phyloP scores from a whole-genome alignment of 148 eudicot genomes.

The Talinum fruticosum region DNA sequence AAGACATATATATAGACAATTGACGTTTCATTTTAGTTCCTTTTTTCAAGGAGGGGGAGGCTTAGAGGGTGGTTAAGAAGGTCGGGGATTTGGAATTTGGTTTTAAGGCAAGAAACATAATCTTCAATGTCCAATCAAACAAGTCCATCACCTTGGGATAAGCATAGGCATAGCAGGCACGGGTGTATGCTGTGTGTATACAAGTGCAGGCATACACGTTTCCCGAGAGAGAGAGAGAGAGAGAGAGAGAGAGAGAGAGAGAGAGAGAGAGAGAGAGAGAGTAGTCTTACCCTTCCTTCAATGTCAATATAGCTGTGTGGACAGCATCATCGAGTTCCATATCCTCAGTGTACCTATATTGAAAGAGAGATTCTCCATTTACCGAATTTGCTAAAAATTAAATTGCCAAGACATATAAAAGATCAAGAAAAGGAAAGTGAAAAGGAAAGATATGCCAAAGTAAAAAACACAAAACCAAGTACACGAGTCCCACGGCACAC shows the following conservation, averaged over 20 bases:
- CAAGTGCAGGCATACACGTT: background rate
- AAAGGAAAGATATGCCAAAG: background rate
- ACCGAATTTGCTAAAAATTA: background rate
- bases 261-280: background rate
- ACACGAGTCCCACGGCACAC: background rate
- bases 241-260: background rate
- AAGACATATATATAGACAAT: background rate
- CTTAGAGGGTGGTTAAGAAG: background rate
- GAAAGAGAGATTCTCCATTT: slow-evolving; percentile 6
- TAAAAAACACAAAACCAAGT: background rate
- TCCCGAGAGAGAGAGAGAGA: background rate
- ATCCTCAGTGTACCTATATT: slow-evolving; percentile 87
- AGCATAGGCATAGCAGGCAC: background rate
- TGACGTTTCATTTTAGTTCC: background rate
- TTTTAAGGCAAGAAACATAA: background rate
- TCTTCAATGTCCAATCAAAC: background rate
- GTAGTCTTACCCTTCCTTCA: slow-evolving; percentile 86
- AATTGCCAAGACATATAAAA: background rate
- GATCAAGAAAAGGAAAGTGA: background rate
- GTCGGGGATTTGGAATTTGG: background rate
- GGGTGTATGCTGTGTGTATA: background rate
- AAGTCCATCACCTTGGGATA: background rate
- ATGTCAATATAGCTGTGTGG: slow-evolving; percentile 92
- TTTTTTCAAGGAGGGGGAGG: background rate
- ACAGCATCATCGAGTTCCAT: slow-evolving; percentile 99